phyloP scores from a whole-genome alignment of 2,329 filamentous ascomycete species.

The Anthostomella pinea region DNA sequence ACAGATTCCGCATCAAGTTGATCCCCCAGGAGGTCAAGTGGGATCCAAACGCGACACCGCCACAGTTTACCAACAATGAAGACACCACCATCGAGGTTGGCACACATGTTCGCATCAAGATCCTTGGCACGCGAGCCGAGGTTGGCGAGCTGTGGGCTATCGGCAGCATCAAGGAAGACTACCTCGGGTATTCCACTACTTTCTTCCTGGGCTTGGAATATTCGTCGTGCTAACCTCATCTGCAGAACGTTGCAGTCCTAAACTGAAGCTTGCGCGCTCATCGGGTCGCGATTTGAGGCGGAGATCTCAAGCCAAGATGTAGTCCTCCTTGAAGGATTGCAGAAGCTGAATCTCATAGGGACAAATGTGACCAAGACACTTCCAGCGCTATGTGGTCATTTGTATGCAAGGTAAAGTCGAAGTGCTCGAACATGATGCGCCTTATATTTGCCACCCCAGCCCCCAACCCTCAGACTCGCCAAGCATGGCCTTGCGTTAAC shows the following conservation, averaged over 20 bases:
- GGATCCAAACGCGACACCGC: slow-evolving; percentile 93
- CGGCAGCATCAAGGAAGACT: slow-evolving; percentile 90
- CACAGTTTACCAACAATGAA: slow-evolving; percentile 92
- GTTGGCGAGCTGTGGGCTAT: slow-evolving; percentile 96
- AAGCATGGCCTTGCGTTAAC: too few species aligned
- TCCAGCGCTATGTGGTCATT: background rate
- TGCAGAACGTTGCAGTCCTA: slow-evolving; percentile 28
- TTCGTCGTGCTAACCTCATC: slow-evolving; percentile 6
- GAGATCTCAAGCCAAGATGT: slow-evolving; percentile 3
- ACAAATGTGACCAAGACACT: slow-evolving; percentile 3
- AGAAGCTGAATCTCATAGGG: slow-evolving; percentile 14
- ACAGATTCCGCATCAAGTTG: slow-evolving; percentile 53
- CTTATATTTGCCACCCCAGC: too few species aligned
- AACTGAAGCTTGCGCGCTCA: slow-evolving; percentile 4
- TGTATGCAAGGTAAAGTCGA: background rate
- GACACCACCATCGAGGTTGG: slow-evolving; percentile 92
- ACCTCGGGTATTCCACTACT: slow-evolving; percentile 55
- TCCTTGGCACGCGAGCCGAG: slow-evolving; percentile 90
- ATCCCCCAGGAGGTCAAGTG: slow-evolving; percentile 92
- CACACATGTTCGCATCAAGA: slow-evolving; percentile 88
- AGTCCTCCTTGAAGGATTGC: slow-evolving; percentile 13
- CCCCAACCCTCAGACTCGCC: too few species aligned
- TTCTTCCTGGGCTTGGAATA: slow-evolving; percentile 1
- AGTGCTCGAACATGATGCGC: background rate
- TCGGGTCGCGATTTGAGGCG: slow-evolving; percentile 1